Evolutionary conservation across 352 stramenopile genomes (phyloP).

Genomic region (Phytophthora kernoviae): DNA sequence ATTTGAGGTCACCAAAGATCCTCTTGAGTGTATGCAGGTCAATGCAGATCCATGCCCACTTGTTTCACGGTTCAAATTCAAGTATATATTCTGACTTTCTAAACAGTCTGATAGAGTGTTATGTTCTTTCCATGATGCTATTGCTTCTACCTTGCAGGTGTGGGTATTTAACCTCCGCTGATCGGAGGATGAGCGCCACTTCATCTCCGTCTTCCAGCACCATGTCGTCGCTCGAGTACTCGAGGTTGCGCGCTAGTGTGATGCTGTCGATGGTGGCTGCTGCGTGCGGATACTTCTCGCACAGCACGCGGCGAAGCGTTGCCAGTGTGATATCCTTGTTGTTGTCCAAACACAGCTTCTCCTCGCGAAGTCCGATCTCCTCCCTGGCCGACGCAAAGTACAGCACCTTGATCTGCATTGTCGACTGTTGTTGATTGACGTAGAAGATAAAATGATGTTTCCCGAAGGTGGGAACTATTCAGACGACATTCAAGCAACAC

Average conservation of each 20-base stretch:
- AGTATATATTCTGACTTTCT: slow-evolving; percentile 23
- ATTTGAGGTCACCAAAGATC: background rate
- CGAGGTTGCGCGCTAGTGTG: slow-evolving; percentile 74
- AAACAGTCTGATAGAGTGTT: background rate
- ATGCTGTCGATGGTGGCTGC: slow-evolving; percentile 53
- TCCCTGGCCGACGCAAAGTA: slow-evolving; percentile 84
- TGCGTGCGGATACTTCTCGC: slow-evolving; percentile 56
- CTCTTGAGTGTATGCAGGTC: background rate
- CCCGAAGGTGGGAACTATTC: background rate
- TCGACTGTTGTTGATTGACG: background rate
- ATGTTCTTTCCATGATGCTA: background rate
- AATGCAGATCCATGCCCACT: too few species aligned
- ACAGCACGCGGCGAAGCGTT: slow-evolving; percentile 47
- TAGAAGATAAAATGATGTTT: background rate
- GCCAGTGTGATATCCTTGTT: slow-evolving; percentile 36
- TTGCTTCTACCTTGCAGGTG: background rate
- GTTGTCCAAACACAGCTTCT: slow-evolving; percentile 42
- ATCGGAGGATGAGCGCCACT: slow-evolving; percentile 87
- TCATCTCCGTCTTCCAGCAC: slow-evolving; percentile 69
- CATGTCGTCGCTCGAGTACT: slow-evolving; percentile 65
- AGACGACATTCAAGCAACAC: background rate
- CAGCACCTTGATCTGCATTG: slow-evolving; percentile 71
- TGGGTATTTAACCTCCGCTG: slow-evolving; percentile 33
- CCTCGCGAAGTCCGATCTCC: slow-evolving; percentile 72
- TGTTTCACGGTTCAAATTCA: slow-evolving; percentile 4